These are phyloP conservation scores for Limonium bicolor DNA, from an alignment of 148 eudicot genomes.

Conservation along the genomic window DNA sequence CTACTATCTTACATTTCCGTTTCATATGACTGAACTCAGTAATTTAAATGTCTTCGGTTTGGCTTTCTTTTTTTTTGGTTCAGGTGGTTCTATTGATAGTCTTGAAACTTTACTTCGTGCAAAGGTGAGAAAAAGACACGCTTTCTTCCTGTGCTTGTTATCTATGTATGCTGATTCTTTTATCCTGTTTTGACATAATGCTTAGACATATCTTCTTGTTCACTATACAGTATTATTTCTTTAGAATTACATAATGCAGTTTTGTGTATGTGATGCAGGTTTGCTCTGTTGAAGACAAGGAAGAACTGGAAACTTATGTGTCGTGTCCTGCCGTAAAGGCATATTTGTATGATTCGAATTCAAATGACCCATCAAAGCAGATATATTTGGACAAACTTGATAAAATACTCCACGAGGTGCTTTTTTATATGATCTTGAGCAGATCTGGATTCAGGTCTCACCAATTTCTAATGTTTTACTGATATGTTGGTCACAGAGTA, in stretches of 20 bases:
- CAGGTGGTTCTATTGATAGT: slow-evolving; percentile 79
- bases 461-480: not conserved
- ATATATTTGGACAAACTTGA: slow-evolving; percentile 34
- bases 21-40: no score
- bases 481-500: slow-evolving; percentile 37
- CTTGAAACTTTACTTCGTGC: slow-evolving; percentile 84
- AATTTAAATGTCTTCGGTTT: no score
- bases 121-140: no score
- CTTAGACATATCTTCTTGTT: not conserved
- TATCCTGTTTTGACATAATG: not conserved
- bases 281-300: slow-evolving; percentile 56
- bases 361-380: slow-evolving; percentile 14
- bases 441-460: slow-evolving; percentile 3
- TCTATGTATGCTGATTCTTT: no score
- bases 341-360: slow-evolving; percentile 35
- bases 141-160: no score
- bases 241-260: no score
- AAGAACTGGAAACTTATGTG: slow-evolving; percentile 63
- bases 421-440: slow-evolving; percentile 3
- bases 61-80: no score
- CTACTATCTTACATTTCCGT: no score
- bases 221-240: not conserved
- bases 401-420: slow-evolving; percentile 58
- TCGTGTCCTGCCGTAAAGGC: slow-evolving; percentile 50
- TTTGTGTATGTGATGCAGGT: slow-evolving; percentile 25